Conservation (phyloP, 2,329 filamentous ascomycete genomes). For the Knufia petricola region DNA sequence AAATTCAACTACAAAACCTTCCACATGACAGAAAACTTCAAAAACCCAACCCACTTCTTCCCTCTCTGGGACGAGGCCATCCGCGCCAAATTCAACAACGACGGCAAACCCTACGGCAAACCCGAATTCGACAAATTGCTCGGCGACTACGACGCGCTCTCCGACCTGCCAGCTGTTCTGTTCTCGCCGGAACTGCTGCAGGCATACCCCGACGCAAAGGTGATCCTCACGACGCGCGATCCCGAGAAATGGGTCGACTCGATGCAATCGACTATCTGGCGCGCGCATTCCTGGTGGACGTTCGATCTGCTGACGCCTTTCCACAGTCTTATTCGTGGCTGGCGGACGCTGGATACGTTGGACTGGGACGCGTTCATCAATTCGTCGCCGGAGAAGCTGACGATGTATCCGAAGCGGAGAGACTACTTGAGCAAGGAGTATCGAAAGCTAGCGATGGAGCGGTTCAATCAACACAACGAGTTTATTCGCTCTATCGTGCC, state of each 20-base stretch:
- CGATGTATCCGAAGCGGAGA: neutral
- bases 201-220: constrained; percentile 19
- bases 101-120: constrained; percentile 5
- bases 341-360: neutral
- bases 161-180: constrained; percentile 13
- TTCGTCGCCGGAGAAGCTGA: neutral
- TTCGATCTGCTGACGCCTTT: neutral
- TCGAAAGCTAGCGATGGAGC: neutral
- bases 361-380: constrained; percentile 6
- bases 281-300: neutral
- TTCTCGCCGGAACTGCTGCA: constrained; percentile 19
- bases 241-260: constrained; percentile 3
- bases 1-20: constrained; percentile 6
- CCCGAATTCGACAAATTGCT: constrained; percentile 27
- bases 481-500: constrained; percentile 30
- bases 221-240: constrained; percentile 15
- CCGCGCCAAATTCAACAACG: constrained; percentile 7
- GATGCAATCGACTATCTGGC: neutral
- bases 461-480: constrained; percentile 8
- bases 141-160: constrained; percentile 22
- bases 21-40: constrained; percentile 2
- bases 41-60: neutral
- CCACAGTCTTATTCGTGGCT: constrained; percentile 2
- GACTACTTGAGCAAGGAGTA: constrained; percentile 4
- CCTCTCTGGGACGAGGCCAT: neutral